Conservation (phyloP, 1,284 basidiomycete genomes). For the Leccinum holopus region DNA sequence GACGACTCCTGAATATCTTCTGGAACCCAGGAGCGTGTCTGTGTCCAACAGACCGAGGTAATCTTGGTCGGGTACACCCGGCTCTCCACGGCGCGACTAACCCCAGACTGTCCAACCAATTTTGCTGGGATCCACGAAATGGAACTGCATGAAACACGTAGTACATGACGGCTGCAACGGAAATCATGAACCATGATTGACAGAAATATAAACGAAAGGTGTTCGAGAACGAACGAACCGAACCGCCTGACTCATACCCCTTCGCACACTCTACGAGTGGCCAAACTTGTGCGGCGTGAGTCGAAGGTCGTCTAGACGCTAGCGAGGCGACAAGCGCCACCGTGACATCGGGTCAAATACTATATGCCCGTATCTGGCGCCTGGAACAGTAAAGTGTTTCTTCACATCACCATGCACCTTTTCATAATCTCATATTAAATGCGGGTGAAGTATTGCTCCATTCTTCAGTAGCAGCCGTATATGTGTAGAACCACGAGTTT, state of each 20-base stretch:
- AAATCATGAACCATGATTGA: background rate
- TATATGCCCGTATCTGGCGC: too few relatives aligned
- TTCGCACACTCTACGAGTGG: conserved; percentile 32
- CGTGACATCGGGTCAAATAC: too few relatives aligned
- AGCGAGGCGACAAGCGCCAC: conserved; percentile 38
- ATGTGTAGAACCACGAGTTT: too few relatives aligned
- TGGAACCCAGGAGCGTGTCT: background rate
- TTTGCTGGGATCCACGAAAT: conserved; percentile 21
- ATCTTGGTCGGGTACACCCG: background rate
- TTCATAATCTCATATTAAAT: too few relatives aligned
- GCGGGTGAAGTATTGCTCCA: too few relatives aligned
- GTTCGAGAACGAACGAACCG: conserved; percentile 23
- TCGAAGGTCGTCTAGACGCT: conserved; percentile 26
- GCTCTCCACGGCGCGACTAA: background rate
- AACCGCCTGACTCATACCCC: conserved; percentile 19
- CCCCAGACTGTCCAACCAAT: conserved; percentile 18
- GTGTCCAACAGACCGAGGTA: background rate
- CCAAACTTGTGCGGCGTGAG: conserved; percentile 25
- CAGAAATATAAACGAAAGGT: background rate
- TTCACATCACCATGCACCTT: too few relatives aligned
- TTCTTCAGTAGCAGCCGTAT: too few relatives aligned
- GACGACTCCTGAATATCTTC: background rate
- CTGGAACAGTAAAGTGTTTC: too few relatives aligned
- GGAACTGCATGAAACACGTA: conserved; percentile 31
- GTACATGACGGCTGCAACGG: conserved; percentile 16